phyloP scores from a whole-genome alignment of 108 stramenopile species.

The Cyclotella baltica region DNA sequence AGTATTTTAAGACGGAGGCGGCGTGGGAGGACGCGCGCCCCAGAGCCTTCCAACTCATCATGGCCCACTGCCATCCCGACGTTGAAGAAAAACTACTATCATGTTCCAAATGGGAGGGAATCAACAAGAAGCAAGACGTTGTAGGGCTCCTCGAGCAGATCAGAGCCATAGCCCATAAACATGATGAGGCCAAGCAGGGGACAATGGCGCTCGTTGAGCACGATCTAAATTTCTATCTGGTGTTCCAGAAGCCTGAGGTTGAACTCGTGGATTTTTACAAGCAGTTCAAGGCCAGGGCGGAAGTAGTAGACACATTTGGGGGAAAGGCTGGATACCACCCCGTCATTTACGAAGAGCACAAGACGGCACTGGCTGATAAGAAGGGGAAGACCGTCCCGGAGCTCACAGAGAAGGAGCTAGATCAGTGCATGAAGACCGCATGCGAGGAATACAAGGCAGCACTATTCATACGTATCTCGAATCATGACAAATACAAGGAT shows the following conservation, averaged over 20 bases:
- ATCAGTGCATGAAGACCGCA: no score
- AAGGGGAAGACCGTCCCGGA: neutral
- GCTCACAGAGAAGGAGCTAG: no score
- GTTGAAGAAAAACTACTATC: neutral
- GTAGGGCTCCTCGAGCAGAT: neutral
- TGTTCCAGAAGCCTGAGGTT: neutral
- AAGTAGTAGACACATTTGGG: neutral
- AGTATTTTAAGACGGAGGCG: neutral
- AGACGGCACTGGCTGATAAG: neutral
- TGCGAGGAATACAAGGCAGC: conserved; percentile 7
- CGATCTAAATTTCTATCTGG: neutral
- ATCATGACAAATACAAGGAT: neutral
- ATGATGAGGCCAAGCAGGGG: conserved; percentile 11
- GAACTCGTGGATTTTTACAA: neutral
- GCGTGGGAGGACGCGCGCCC: neutral
- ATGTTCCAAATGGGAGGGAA: neutral
- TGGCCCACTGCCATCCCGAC: neutral
- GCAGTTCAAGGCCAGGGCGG: neutral
- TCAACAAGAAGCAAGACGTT: neutral
- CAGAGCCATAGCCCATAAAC: neutral
- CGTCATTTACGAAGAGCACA: neutral
- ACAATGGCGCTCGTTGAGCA: neutral
- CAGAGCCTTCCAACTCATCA: neutral
- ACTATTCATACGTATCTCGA: neutral
- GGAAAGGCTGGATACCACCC: conserved; percentile 6